Conservation (phyloP, 257 asterid genomes). For the Scutellaria barbata region DNA sequence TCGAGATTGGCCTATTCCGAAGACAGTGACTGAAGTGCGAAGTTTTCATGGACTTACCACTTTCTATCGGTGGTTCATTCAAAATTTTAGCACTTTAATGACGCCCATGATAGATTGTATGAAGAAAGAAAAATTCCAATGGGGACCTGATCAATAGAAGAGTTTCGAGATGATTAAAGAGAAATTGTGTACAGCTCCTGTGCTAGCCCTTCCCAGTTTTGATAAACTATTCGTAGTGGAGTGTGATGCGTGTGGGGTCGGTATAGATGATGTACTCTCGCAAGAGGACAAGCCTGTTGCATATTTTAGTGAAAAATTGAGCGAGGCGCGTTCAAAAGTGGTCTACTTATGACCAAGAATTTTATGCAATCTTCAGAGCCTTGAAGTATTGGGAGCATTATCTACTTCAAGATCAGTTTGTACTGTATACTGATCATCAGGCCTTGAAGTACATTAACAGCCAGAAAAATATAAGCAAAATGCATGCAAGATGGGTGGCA, state of each 20-base stretch:
- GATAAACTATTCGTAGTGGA: background rate
- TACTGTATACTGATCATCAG: background rate
- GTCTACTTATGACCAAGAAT: background rate
- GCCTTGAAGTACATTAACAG: background rate
- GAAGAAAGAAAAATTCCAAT: too few species aligned
- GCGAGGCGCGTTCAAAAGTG: background rate
- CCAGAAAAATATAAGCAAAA: background rate
- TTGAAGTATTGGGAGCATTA: background rate
- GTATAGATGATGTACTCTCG: background rate
- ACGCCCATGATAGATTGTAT: too few species aligned
- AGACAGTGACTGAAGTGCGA: background rate
- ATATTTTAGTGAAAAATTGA: background rate
- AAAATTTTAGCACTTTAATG: too few species aligned
- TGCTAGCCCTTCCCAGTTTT: background rate
- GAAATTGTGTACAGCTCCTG: background rate
- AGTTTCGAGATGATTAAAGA: background rate
- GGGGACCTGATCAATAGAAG: background rate
- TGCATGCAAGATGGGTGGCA: background rate
- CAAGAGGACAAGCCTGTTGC: background rate
- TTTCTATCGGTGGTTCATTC: background rate
- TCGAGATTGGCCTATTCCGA: background rate
- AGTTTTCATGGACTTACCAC: slow-evolving; percentile 4
- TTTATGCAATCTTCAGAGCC: background rate
- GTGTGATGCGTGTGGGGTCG: background rate
- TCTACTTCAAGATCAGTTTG: background rate